A percentile compares a stretch with the other conserved stretches of the same genome.
Evolutionary conservation across 139 green algal species (phyloP).

Genomic region (Micractinium conductrix): DNA sequence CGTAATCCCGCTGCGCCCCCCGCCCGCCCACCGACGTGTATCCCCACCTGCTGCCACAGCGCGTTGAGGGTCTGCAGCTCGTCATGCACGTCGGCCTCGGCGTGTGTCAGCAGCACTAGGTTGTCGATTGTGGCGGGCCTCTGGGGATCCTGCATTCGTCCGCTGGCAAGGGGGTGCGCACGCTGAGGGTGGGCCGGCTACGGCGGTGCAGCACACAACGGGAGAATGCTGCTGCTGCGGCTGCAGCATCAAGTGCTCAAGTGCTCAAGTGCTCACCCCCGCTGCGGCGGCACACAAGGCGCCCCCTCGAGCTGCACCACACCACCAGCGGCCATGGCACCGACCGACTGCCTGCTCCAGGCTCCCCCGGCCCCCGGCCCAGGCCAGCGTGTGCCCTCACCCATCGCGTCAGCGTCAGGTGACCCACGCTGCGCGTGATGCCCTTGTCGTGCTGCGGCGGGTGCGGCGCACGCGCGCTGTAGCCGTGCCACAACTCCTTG

Average conservation of each 20-base stretch:
- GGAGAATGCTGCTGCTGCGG: no score
- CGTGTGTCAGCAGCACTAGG: slow-evolving; percentile 85
- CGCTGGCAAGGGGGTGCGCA: no score
- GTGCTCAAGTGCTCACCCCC: no score
- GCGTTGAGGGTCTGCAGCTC: slow-evolving; percentile 7
- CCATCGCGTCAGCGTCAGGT: slow-evolving; percentile 80
- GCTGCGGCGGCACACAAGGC: no score
- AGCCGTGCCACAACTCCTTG: slow-evolving; percentile 44
- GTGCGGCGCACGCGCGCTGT: slow-evolving; percentile 29
- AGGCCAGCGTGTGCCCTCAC: no score
- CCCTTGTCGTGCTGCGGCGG: slow-evolving; percentile 62
- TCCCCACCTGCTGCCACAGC: slow-evolving; percentile 16
- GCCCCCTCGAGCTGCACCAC: no score
- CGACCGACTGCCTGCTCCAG: no score
- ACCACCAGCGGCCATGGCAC: no score
- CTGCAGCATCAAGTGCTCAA: no score
- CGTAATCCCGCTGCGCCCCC: not conserved
- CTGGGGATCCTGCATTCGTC: not conserved
- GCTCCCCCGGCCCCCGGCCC: no score
- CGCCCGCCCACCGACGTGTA: not conserved
- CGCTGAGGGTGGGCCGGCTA: no score
- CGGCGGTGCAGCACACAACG: no score
- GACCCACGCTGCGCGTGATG: slow-evolving; percentile 66
- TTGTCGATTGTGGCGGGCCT: slow-evolving; percentile 81
- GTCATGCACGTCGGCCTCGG: slow-evolving; percentile 84